Evolutionary conservation across 169 alveolate genomes (phyloP).

Genomic region (Eimeria maxima): DNA sequence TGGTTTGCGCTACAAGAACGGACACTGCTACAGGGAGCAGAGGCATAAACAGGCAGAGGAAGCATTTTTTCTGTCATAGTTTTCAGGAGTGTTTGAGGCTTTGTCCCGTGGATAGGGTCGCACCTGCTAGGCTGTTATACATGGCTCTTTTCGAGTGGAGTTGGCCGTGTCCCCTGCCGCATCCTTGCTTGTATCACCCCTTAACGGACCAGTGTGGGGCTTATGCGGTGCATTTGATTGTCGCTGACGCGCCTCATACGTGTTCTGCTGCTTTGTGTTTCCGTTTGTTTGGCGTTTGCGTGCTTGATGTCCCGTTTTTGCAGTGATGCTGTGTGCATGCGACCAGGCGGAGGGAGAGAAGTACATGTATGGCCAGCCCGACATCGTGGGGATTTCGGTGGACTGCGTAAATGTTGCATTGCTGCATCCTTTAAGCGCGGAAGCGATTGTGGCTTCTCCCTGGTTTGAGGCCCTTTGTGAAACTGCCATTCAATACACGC

Average conservation of each 20-base stretch:
- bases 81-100: neutral
- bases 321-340: neutral
- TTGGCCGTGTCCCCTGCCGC: neutral
- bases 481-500: constrained; percentile 66
- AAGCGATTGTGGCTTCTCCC: neutral
- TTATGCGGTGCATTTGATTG: neutral
- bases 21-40: neutral
- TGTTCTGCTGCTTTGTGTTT: neutral
- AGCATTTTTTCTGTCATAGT: neutral
- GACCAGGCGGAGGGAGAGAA: constrained; percentile 70
- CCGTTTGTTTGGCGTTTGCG: neutral
- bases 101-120: neutral
- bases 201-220: neutral
- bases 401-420: constrained; percentile 82
- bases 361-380: constrained; percentile 80
- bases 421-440: constrained; percentile 71
- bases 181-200: neutral
- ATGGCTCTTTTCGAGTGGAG: neutral
- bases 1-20: neutral
- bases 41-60: neutral
- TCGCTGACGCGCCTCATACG: neutral
- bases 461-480: constrained; percentile 71
- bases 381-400: constrained; percentile 78
- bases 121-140: neutral
- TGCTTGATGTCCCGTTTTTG: neutral